Percentiles rank a stretch among this genome's conserved stretches.
phyloP scores from a whole-genome alignment of 192 early-diverging fungal genomes.

The Pilaira anomala region DNA sequence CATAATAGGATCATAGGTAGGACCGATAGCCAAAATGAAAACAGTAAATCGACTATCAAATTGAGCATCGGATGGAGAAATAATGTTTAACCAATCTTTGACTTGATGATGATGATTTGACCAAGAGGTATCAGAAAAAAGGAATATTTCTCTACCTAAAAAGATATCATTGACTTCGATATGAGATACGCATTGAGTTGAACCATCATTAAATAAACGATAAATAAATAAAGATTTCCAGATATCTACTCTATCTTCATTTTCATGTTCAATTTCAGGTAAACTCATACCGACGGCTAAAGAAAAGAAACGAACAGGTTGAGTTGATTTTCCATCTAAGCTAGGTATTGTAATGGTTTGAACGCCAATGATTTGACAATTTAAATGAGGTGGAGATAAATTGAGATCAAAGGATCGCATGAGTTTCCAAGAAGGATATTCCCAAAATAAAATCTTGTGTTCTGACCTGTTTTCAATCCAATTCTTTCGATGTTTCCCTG shows the following conservation, averaged over 20 bases:
- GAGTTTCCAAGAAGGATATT: conserved; percentile 32
- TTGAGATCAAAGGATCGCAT: conserved; percentile 28
- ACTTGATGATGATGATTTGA: not conserved
- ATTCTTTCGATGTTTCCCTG: conserved; percentile 31
- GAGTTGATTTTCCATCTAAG: not conserved
- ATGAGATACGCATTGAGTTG: conserved; percentile 25
- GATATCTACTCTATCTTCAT: conserved; percentile 20
- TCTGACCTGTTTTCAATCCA: conserved; percentile 14
- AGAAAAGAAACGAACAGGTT: conserved; percentile 28
- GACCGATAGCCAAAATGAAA: conserved; percentile 28
- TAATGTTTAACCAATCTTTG: conserved; percentile 20
- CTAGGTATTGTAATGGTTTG: conserved; percentile 18
- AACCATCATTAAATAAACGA: conserved; percentile 33
- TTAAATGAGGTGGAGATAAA: conserved; percentile 26
- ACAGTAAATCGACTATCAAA: not conserved
- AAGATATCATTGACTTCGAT: conserved; percentile 21
- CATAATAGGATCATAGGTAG: conserved; percentile 4
- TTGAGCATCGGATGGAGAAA: conserved; percentile 11
- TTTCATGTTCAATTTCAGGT: conserved; percentile 19
- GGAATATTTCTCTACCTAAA: conserved; percentile 30
- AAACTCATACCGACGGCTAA: conserved; percentile 23
- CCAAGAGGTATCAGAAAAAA: conserved; percentile 28
- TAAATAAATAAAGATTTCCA: conserved; percentile 35
- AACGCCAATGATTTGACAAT: conserved; percentile 32
- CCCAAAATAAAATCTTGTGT: conserved; percentile 37